Evolutionary conservation across 164 flowering plant species (phyloP), one percentile per base, ranked within the genome.

Genomic region (Protea cynaroides): DNA sequence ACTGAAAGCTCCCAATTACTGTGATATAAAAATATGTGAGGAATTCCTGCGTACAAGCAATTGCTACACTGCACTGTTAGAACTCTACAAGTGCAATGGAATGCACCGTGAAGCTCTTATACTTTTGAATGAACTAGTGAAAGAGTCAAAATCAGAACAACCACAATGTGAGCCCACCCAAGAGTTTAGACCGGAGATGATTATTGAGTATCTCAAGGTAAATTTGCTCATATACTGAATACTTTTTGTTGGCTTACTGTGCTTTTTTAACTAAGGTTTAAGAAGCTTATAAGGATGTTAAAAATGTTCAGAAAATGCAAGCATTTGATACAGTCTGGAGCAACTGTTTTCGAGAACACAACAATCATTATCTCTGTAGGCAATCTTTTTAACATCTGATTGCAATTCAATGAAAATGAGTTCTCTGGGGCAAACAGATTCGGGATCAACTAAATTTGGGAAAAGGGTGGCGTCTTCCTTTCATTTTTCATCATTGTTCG

Each of bases 121-220:
- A 67, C 92, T 90, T 70, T 72, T 95, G 46, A 86, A 81, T 72
- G 83, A 81, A 65, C 74, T 95, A 59, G 79, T 92, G 2, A 87
- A 92, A 70, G 90, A 90, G 56, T 90, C 98, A 46, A 80, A 84
- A 58, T 75, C 87, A 49, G 82, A 77, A 44, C 76, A 83, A 25
- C 69, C 74, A 18, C 81, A 76, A 57, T 18, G 77, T 65, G 90
- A 80, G 55, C 76, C 75, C 58, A 58, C 62, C 29, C 80, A 79
- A 63, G 86, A 80, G 73, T 90, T 85, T 71, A 84, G 76, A 66
- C 93, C 96, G 29, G 95, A 88, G 49, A 77, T 82, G 81, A 85
- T 95, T 50, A 83, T 95, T 81, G 95, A 95, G 61, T 95, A 92
- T 82, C 95, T 95, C 64, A 92, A 88, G 96, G 99, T 87, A 71